Evolutionary conservation across 169 alveolate genomes (phyloP), one percentile per base, ranked within the genome.

Genomic region (Eimeria maxima): DNA sequence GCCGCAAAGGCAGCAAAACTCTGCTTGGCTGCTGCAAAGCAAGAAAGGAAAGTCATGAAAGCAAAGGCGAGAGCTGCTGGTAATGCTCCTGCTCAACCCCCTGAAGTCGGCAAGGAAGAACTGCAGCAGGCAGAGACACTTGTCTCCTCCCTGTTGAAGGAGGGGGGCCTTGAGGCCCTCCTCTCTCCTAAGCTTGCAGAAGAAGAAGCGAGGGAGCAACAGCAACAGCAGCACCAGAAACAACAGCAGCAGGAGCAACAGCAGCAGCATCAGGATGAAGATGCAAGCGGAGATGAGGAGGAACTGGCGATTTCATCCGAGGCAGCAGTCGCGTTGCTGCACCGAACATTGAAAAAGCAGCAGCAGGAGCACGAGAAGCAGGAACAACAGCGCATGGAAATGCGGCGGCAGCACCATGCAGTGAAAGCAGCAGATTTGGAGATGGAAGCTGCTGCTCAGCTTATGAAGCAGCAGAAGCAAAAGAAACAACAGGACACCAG

Each of bases 121-220:
- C 89, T 78, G 44, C 33, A 78, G 89, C 38, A 78, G 65, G 89
- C 89, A 38, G 89, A 78, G 89, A 47, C 89, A 14, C 65, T 44
- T 13, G 89, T 78, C 38, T 14, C 89, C 47, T 78, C 89, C 42
- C 60, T 78, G 60, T 11, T 78, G 20, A 57, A 45, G 5, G 89
- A 47, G 38, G 65, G 89, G 8, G 89, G 89, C n/a, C 5, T 78
- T 10, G 89, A 78, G 42, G 89, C 38, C 42, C 33, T 78, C 8
- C 22, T 78, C 5, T 16, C 22, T 42, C 33, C 60, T 44, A 33
- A 1, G 38, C 20, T 33, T 18, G n/a, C 60, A 42, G 67, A 0
- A 42, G 65, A 11, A 6, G 44, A 29, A 0, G 60, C 63, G 18
- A 16, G 22, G 18, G 5, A 53, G 22, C 11, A 53, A 16, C 63